Base-by-base conservation (phyloP, 306 rosid genomes). In the Crotalaria pallida region DNA sequence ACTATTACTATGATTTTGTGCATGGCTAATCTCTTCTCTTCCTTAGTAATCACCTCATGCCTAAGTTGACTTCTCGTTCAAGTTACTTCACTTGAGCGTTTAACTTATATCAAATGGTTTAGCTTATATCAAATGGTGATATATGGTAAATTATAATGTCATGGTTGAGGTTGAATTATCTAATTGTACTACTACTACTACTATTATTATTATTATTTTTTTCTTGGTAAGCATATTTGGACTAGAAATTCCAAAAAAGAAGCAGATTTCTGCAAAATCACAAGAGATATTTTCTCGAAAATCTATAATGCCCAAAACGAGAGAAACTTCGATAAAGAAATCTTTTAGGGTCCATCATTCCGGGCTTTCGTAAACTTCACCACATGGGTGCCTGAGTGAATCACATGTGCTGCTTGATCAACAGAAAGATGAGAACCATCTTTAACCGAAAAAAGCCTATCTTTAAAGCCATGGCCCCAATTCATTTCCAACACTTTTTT, bases 291-390 rank as follows among this genome's bases (percentile, higher is more conserved):
- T n/a, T 29, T 52, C 43, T 56, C 56, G 63, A 59, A 38, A 50
- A 72, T 67, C 48, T 34, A 36, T 47, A 55, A 21, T 52, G 10
- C 5, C 44, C 2, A 18, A 70, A 26, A 67, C 56, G 9, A 12
- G 7, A 62, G 82, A 73, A 62, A 73, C 61, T 69, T 62, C 33
- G 68, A 67, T 68, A 19, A 19, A 61, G 4, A 81, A 63, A 74
- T 62, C 52, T 38, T 73, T 50, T 58, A 69, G 80, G 82, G 85
- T 60, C 77, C 85, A 73, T 82, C 77, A 69, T 69, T 73, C 41
- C 63, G 65, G 71, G 73, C 71, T 62, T 77, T 77, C 74, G 67
- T 80, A 77, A 68, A 56, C 77, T 68, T 41, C 10, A 73, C 68
- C 82, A 82, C 80, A 73, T 69, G 85, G 77, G 77, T 73, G 43